Percentiles rank a stretch among this genome's conserved stretches.
These are phyloP conservation scores for Verruconis gallopava DNA, from an alignment of 2,329 filamentous ascomycete genomes.

Conservation along the genomic window DNA sequence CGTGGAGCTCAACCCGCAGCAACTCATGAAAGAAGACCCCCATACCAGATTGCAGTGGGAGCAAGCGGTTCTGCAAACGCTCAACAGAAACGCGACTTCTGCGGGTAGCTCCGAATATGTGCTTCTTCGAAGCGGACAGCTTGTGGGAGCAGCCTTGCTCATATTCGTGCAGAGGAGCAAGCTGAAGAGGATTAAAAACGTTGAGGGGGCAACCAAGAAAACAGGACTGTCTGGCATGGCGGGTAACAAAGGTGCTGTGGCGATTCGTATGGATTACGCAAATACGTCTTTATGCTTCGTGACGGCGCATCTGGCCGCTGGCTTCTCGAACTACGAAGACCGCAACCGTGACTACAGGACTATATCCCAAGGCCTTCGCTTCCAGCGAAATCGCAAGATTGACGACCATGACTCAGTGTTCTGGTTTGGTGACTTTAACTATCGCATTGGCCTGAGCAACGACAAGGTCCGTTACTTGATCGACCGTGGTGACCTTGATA, in stretches of 20 bases:
- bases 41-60: conserved; percentile 79
- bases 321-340: conserved; percentile 94
- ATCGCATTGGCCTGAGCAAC: conserved; percentile 75
- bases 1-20: conserved; percentile 91
- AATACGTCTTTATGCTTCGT: conserved; percentile 91
- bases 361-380: conserved; percentile 74
- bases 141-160: conserved; percentile 85
- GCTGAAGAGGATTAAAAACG: conserved; percentile 79
- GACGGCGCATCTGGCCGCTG: conserved; percentile 89
- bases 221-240: conserved; percentile 91
- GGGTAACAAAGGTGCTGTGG: conserved; percentile 94
- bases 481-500: conserved; percentile 57
- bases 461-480: conserved; percentile 67
- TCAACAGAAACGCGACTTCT: conserved; percentile 58
- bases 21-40: conserved; percentile 98
- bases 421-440: conserved; percentile 98
- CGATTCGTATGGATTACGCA: conserved; percentile 88
- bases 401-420: conserved; percentile 79
- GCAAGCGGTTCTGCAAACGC: conserved; percentile 57
- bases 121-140: conserved; percentile 76
- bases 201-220: conserved; percentile 93
- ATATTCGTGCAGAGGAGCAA: conserved; percentile 76
- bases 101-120: conserved; percentile 70
- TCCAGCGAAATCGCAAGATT: conserved; percentile 81
- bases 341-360: conserved; percentile 86